phyloP scores from a whole-genome alignment of 1,139 yeast genomes.

The Pichia sp. region DNA sequence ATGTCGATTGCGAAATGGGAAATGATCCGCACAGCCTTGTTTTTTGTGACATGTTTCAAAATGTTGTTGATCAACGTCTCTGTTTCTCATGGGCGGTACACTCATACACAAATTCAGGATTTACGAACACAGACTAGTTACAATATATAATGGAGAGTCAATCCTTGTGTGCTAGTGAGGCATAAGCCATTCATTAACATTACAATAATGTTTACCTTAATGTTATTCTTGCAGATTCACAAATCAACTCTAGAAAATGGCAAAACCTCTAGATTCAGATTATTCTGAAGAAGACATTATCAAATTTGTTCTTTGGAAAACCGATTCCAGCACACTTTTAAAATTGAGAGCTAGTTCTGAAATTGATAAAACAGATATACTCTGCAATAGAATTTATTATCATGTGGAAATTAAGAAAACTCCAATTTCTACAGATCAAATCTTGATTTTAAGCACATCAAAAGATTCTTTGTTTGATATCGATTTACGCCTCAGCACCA shows the following conservation, averaged over 20 bases:
- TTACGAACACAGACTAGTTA: too few species aligned
- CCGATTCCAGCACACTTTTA: neutral
- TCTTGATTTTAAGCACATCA: slow-evolving; percentile 4
- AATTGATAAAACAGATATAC: neutral
- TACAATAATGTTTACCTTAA: too few species aligned
- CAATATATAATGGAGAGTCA: too few species aligned
- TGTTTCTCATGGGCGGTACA: too few species aligned
- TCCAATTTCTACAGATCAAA: neutral
- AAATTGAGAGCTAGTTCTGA: neutral
- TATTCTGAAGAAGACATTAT: neutral
- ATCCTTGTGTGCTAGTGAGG: too few species aligned
- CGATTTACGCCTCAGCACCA: neutral
- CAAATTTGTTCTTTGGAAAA: neutral
- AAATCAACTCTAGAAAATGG: neutral
- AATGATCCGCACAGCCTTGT: neutral
- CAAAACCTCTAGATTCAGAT: neutral
- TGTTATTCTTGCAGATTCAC: too few species aligned
- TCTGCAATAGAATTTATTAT: slow-evolving; percentile 3
- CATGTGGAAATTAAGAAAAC: neutral
- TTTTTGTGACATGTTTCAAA: slow-evolving; percentile 1
- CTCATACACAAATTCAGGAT: too few species aligned
- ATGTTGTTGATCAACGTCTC: neutral
- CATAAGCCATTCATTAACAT: too few species aligned
- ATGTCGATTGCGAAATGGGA: too few species aligned
- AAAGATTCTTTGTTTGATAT: neutral